Evolutionary conservation across 2,329 filamentous ascomycete genomes (phyloP).

Genomic region (Epichloe scottii): DNA sequence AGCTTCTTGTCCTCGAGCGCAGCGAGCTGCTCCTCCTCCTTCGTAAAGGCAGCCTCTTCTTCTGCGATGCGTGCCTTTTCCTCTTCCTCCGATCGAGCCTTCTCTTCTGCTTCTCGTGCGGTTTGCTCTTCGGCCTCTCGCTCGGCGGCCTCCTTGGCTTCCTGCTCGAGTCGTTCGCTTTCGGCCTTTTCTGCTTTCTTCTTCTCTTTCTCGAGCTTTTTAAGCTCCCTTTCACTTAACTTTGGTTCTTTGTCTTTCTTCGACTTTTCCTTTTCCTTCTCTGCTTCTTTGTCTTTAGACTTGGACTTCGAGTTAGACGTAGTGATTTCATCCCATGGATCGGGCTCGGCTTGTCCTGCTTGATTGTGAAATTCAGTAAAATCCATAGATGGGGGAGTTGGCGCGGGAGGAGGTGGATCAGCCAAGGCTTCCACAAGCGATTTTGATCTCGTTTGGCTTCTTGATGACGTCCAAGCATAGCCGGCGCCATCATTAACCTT

Average conservation of each 20-base stretch:
- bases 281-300: slow-evolving; percentile 25
- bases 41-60: slow-evolving; percentile 12
- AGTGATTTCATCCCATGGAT: slow-evolving; percentile 23
- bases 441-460: slow-evolving; percentile 33
- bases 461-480: slow-evolving; percentile 31
- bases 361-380: slow-evolving; percentile 25
- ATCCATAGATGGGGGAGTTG: slow-evolving; percentile 35
- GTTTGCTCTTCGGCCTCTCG: slow-evolving; percentile 20
- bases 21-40: slow-evolving; percentile 27
- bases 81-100: slow-evolving; percentile 17
- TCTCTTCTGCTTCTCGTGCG: slow-evolving; percentile 16
- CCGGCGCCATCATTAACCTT: slow-evolving; percentile 28
- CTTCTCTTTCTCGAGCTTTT: slow-evolving; percentile 38
- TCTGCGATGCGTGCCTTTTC: slow-evolving; percentile 12
- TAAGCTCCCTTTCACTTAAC: slow-evolving; percentile 36
- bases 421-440: slow-evolving; percentile 24
- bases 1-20: slow-evolving; percentile 34
- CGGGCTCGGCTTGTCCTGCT: slow-evolving; percentile 23
- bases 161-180: slow-evolving; percentile 18
- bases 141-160: slow-evolving; percentile 14
- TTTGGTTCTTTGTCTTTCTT: slow-evolving; percentile 30
- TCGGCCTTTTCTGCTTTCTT: slow-evolving; percentile 30
- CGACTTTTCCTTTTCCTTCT: slow-evolving; percentile 15
- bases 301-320: slow-evolving; percentile 24
- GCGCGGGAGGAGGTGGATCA: slow-evolving; percentile 33